These are phyloP conservation scores for Chaetomium fimeti DNA, from an alignment of 495 filamentous ascomycete species.

Conservation along the genomic window DNA sequence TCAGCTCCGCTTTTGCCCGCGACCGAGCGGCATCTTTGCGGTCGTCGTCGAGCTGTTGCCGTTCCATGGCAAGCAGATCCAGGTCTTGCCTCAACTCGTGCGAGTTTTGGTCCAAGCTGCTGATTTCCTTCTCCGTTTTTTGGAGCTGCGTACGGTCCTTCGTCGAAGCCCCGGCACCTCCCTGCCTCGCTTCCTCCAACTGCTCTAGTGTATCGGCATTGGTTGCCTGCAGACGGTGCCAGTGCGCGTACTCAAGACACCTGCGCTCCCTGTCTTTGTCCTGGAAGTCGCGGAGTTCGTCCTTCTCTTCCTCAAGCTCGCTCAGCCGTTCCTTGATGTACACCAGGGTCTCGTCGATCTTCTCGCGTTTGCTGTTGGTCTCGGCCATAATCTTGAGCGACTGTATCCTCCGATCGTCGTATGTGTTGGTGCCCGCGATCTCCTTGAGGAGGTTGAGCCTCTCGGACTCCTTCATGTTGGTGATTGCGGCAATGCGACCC, in stretches of 20 bases:
- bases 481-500: conserved; percentile 90
- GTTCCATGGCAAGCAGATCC: conserved; percentile 84
- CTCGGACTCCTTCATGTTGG: conserved; percentile 96
- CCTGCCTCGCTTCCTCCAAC: conserved; percentile 77
- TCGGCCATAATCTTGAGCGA: conserved; percentile 96
- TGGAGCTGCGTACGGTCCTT: conserved; percentile 74
- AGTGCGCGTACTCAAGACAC: conserved; percentile 92
- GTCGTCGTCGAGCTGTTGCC: conserved; percentile 84
- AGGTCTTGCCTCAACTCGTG: conserved; percentile 75
- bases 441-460: conserved; percentile 89
- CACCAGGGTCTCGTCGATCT: conserved; percentile 88
- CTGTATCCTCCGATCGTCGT: conserved; percentile 85
- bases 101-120: conserved; percentile 72
- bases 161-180: conserved; percentile 77
- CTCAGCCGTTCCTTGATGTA: conserved; percentile 86
- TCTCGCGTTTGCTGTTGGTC: conserved; percentile 86
- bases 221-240: conserved; percentile 80
- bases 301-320: conserved; percentile 95
- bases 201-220: conserved; percentile 74
- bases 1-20: conserved; percentile 80
- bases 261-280: conserved; percentile 91
- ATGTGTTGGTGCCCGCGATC: conserved; percentile 94
- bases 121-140: conserved; percentile 76
- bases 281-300: conserved; percentile 87
- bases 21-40: conserved; percentile 72